Evolutionary conservation across 2,329 filamentous ascomycete genomes (phyloP).

Genomic region (Fusarium hainanense): DNA sequence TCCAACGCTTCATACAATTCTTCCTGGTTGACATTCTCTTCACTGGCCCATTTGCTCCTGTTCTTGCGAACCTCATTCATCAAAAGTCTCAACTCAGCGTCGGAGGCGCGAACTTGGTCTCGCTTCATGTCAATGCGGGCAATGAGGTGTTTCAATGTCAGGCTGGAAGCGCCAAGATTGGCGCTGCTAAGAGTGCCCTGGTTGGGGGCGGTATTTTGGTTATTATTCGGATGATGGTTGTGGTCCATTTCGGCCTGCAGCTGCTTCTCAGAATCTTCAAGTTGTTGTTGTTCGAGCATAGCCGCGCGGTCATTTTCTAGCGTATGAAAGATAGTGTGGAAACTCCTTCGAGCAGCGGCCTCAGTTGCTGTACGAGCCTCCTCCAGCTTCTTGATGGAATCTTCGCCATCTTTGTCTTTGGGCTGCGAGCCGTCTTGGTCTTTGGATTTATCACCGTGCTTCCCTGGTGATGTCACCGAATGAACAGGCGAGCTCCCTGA

Average conservation of each 20-base stretch:
- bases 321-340: slow-evolving; percentile 94
- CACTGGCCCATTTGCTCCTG: slow-evolving; percentile 97
- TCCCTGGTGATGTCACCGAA: slow-evolving; percentile 70
- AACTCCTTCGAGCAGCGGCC: slow-evolving; percentile 88
- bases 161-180: slow-evolving; percentile 93
- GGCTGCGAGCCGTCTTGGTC: slow-evolving; percentile 60
- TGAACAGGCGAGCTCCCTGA: slow-evolving; percentile 74
- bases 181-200: slow-evolving; percentile 92
- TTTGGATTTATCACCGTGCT: slow-evolving; percentile 65
- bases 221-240: slow-evolving; percentile 63
- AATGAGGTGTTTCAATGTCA: slow-evolving; percentile 97
- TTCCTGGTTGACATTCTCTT: slow-evolving; percentile 97
- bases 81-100: slow-evolving; percentile 88
- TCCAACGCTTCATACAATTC: slow-evolving; percentile 97
- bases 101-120: slow-evolving; percentile 88
- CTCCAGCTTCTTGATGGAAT: slow-evolving; percentile 92
- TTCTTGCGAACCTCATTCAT: slow-evolving; percentile 99
- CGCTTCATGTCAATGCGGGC: slow-evolving; percentile 94
- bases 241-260: slow-evolving; percentile 94
- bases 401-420: slow-evolving; percentile 78
- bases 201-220: slow-evolving; percentile 67
- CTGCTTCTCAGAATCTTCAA: slow-evolving; percentile 96
- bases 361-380: slow-evolving; percentile 92
- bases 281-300: slow-evolving; percentile 96
- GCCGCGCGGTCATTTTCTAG: slow-evolving; percentile 94